Evolutionary conservation across 768 basidiomycete genomes (phyloP).

Genomic region (Podaxis sp.): DNA sequence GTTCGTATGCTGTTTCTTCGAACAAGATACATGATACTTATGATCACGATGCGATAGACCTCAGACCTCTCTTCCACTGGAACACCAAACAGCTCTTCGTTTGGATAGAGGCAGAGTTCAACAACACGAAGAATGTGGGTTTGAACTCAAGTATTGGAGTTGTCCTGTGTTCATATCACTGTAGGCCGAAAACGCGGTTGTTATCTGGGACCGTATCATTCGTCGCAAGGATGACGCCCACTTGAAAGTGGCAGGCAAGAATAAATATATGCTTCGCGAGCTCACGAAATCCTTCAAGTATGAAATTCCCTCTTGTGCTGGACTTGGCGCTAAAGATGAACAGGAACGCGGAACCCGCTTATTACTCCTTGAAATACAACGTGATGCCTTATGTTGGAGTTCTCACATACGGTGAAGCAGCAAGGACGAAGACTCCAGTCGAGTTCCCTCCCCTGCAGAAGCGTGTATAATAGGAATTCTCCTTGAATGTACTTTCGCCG

Average conservation of each 20-base stretch:
- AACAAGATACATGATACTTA: background rate
- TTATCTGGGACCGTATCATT: slow-evolving; percentile 92
- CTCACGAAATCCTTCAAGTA: slow-evolving; percentile 73
- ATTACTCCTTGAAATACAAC: slow-evolving; percentile 83
- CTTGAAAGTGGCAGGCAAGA: slow-evolving; percentile 64
- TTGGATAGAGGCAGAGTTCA: slow-evolving; percentile 84
- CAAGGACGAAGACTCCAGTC: slow-evolving; percentile 36
- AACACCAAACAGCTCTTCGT: slow-evolving; percentile 96
- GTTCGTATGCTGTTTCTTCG: slow-evolving; percentile 36
- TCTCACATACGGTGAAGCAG: slow-evolving; percentile 76
- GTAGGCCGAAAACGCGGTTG: slow-evolving; percentile 52
- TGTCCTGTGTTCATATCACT: slow-evolving; percentile 3
- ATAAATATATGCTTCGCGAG: slow-evolving; percentile 86
- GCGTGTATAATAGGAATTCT: slow-evolving; percentile 33
- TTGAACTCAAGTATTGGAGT: background rate
- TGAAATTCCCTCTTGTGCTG: slow-evolving; percentile 29
- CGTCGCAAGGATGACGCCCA: slow-evolving; percentile 75
- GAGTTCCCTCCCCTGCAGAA: slow-evolving; percentile 40
- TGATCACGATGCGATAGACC: slow-evolving; percentile 46
- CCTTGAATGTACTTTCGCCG: background rate
- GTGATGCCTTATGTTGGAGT: slow-evolving; percentile 88
- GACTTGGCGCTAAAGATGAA: slow-evolving; percentile 4
- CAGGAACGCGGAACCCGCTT: slow-evolving; percentile 64
- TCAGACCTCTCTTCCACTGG: slow-evolving; percentile 87
- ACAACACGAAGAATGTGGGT: slow-evolving; percentile 65